phyloP scores from a whole-genome alignment of 2,329 filamentous ascomycete species.

The Cercospora janseana region DNA sequence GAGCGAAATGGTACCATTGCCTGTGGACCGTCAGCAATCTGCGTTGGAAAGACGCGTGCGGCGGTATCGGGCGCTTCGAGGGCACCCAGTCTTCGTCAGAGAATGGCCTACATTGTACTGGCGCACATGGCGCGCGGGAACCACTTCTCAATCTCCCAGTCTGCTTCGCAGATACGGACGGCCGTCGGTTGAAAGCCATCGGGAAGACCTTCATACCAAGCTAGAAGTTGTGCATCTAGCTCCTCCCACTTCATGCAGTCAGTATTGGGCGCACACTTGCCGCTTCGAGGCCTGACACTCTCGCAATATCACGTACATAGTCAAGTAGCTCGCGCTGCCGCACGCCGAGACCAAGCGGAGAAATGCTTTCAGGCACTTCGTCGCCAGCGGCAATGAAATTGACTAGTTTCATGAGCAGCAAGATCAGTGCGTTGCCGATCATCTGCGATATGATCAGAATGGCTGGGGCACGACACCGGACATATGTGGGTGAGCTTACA shows the following conservation, averaged over 20 bases:
- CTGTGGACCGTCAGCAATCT: background rate
- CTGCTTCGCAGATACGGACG: conserved; percentile 29
- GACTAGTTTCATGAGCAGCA: conserved; percentile 64
- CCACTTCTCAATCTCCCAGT: conserved; percentile 52
- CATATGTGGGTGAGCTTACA: background rate
- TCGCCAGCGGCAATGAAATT: conserved; percentile 63
- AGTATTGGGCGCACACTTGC: background rate
- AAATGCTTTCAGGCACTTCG: conserved; percentile 43
- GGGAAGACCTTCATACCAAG: conserved; percentile 60
- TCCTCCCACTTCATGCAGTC: conserved; percentile 46
- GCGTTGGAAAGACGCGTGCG: too few species aligned
- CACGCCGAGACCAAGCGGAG: conserved; percentile 45
- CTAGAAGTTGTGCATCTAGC: conserved; percentile 56
- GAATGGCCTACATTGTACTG: conserved; percentile 61
- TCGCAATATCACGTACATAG: conserved; percentile 30
- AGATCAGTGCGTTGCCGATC: conserved; percentile 63
- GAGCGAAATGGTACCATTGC: conserved; percentile 60
- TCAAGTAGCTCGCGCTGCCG: conserved; percentile 52
- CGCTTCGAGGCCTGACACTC: background rate
- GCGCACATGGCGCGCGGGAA: conserved; percentile 63
- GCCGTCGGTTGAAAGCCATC: conserved; percentile 59
- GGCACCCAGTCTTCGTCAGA: too few species aligned
- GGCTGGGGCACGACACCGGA: background rate
- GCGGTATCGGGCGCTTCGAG: too few species aligned
- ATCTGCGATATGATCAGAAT: conserved; percentile 35